These are phyloP conservation scores for Hyaloscypha finlandica DNA, from an alignment of 495 filamentous ascomycete species.

Conservation along the genomic window DNA sequence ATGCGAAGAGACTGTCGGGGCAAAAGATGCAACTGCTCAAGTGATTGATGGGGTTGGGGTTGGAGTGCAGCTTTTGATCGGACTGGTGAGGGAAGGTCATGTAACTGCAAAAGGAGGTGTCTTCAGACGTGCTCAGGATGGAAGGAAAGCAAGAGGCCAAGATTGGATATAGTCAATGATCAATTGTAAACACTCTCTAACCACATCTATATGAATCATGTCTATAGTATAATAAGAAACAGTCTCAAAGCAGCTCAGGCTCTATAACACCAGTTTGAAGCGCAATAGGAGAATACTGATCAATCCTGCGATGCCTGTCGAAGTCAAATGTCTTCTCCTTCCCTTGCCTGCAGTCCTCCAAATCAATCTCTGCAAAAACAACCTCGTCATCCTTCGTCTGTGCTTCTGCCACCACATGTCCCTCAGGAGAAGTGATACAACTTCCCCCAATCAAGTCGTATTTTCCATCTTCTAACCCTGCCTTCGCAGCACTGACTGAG, in stretches of 20 bases:
- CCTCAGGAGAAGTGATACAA: conserved; percentile 50
- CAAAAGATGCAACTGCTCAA: conserved; percentile 31
- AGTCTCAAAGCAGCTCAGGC: conserved; percentile 32
- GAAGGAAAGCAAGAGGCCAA: conserved; percentile 37
- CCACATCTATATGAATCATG: no score
- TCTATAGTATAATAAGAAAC: neutral
- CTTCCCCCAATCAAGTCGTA: conserved; percentile 50
- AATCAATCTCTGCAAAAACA: conserved; percentile 47
- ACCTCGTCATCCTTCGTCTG: conserved; percentile 47
- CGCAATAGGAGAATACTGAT: conserved; percentile 45
- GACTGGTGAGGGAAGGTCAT: conserved; percentile 37
- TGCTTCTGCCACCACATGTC: conserved; percentile 48
- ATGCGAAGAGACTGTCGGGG: conserved; percentile 44
- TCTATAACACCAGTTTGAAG: conserved; percentile 47
- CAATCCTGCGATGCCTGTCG: conserved; percentile 46
- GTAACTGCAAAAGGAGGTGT: conserved; percentile 41
- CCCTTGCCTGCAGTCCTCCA: conserved; percentile 44
- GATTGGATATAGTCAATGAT: conserved; percentile 27
- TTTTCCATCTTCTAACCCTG: conserved; percentile 47
- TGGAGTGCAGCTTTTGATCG: conserved; percentile 35
- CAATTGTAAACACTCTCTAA: neutral
- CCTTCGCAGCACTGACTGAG: conserved; percentile 44
- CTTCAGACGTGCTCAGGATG: conserved; percentile 35
- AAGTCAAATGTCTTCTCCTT: conserved; percentile 51
- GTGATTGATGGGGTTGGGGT: conserved; percentile 42